phyloP scores from a whole-genome alignment of 495 filamentous ascomycete genomes.

The Clavariopsis aquatica region DNA sequence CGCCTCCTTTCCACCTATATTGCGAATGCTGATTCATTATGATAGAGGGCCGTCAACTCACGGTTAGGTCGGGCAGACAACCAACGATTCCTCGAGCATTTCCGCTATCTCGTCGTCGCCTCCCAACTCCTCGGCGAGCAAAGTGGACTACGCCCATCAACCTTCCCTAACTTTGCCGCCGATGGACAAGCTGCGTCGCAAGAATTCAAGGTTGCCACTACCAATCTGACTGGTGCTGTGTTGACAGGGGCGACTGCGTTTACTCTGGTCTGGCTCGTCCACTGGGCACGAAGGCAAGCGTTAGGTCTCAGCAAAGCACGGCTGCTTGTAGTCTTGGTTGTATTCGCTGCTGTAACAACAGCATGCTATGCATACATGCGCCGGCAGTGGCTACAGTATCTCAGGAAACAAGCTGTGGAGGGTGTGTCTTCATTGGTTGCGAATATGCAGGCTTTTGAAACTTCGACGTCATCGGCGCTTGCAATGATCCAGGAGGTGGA shows the following conservation, averaged over 20 bases:
- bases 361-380: conserved; percentile 71
- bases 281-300: conserved; percentile 61
- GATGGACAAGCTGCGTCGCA: conserved; percentile 40
- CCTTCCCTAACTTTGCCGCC: conserved; percentile 29
- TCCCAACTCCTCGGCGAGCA: conserved; percentile 81
- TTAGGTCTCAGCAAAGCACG: conserved; percentile 55
- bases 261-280: conserved; percentile 68
- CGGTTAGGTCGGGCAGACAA: conserved; percentile 81
- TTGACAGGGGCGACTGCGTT: conserved; percentile 62
- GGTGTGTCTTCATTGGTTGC: conserved; percentile 72
- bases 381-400: conserved; percentile 80
- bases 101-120: conserved; percentile 91
- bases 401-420: conserved; percentile 73
- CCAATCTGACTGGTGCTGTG: conserved; percentile 51
- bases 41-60: conserved; percentile 64
- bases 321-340: conserved; percentile 59
- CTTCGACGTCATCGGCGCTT: conserved; percentile 74
- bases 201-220: conserved; percentile 38
- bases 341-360: conserved; percentile 57
- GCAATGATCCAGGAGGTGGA: conserved; percentile 95
- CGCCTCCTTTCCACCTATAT: conserved; percentile 11
- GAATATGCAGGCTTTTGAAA: conserved; percentile 80
- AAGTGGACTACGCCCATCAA: conserved; percentile 21
- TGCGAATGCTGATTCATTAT: conserved; percentile 17
- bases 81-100: conserved; percentile 86